Conservation (phyloP, 129 eudicot species). For the Scalesia atractyloides region DNA sequence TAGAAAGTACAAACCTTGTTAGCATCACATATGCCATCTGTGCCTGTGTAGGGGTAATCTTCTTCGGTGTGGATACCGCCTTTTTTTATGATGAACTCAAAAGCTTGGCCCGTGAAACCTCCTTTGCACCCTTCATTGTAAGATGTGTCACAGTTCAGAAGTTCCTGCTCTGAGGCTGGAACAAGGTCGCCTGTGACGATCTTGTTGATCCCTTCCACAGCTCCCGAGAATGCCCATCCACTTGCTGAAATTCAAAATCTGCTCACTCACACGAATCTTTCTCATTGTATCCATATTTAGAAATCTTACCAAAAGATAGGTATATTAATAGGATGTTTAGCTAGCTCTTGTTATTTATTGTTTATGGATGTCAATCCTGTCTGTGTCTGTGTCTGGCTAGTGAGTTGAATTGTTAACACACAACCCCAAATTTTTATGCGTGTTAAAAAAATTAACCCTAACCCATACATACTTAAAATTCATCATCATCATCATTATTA, state of each 20-base stretch:
- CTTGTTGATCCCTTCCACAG: slow-evolving; percentile 3
- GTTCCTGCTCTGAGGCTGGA: not conserved
- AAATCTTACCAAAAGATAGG: no score
- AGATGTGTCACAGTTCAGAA: slow-evolving; percentile 18
- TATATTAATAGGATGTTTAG: no score
- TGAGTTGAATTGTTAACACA: no score
- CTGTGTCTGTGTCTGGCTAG: no score
- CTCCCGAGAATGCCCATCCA: slow-evolving; percentile 16
- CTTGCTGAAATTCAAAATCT: not conserved
- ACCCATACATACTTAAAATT: no score
- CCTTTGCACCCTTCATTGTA: slow-evolving; percentile 12
- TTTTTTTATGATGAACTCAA: slow-evolving; percentile 9
- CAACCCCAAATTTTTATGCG: no score
- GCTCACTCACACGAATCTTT: not conserved
- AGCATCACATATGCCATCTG: slow-evolving; percentile 51
- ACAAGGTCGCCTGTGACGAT: not conserved
- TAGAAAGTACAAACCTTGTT: slow-evolving; percentile 44
- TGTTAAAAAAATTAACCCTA: no score
- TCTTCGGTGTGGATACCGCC: slow-evolving; percentile 13
- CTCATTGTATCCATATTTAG: no score
- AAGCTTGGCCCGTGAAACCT: slow-evolving; percentile 13
- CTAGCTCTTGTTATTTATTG: no score
- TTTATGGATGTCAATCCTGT: no score
- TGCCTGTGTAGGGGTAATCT: slow-evolving; percentile 3
- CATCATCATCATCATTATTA: no score